Evolutionary conservation across 2,329 filamentous ascomycete species (phyloP), one percentile per base, ranked within the genome.

Genomic region (Aspergillus glaucus): DNA sequence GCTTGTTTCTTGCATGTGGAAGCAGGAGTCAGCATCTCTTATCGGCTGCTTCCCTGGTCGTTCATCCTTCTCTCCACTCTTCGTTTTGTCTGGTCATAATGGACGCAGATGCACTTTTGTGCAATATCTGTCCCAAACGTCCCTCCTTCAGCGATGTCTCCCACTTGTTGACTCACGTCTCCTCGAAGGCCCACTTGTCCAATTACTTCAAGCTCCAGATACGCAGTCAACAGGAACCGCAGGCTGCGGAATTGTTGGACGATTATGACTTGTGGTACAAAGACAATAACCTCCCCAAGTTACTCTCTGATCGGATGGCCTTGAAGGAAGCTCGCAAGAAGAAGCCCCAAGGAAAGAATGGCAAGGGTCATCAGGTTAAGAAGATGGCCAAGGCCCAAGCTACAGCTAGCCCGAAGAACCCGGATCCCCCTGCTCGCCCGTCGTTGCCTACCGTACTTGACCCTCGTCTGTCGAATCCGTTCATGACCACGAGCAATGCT

Each of bases 141-240:
- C 88, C 88, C 36, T 80, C 72, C 26, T 96, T 96, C 71, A 95
- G 89, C 48, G 92, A 97, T 68, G 77, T 90, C 41, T 95, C 91
- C 30, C 92, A 96, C 68, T 76, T 96, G 34, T 80, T 97, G 63
- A 97, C 92, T 10, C 92, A 97, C 64, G 82, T 96, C 53, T 83
- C 87, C 51, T 96, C 91, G 55, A 96, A 96, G 66, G 86, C 87
- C n/a, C 92, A 97, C 66, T 75, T 96, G 30, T 84, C 89, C 51
- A 81, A 88, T 64, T 84, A 88, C 61, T 94, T 91, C 73, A 89
- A 88, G 62, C 78, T 89, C 46, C 85, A 88, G 60, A 81, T 95
- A 56, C 81, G 80, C 49, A 81, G 85, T 48, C 79, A 82, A 47
- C 77, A 80, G 42, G 86, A 94, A 51, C 68, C 76, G n/a, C 72